Base-by-base conservation (phyloP, 768 basidiomycete species). In the Antrodiella citrinella region DNA sequence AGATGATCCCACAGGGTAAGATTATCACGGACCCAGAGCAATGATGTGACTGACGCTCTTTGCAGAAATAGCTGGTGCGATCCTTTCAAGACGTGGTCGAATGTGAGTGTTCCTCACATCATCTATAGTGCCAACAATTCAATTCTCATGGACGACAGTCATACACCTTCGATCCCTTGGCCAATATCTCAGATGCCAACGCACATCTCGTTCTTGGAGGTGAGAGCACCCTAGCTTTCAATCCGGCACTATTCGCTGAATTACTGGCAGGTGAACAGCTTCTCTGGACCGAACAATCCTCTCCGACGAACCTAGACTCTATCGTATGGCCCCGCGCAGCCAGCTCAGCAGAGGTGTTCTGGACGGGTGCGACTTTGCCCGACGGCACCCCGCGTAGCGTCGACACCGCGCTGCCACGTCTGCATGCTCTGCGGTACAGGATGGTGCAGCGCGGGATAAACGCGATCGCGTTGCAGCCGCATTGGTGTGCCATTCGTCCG, bases 51-150 rank as follows among this genome's bases (percentile, higher is more conserved):
- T n/a, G n/a, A n/a, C n/a, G n/a, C n/a, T 35, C 15, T 12, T n/a
- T 43, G 42, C 48, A 58, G 62, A 4, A 78, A 80, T 54, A 81
- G 80, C 59, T 87, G 85, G 83, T 86, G 84, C 59, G 82, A 83
- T 57, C 84, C 85, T 2, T 87, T 83, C 78, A 87, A 88, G 65
- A 81, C 80, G 7, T 91, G 88, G 87, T 80, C 84, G 61, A 75
- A 77, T 63, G 82, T 83, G 49, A 54, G 54, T 50, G 47, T 23
- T 12, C 35, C 24, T 22, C n/a, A n/a, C n/a, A n/a, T n/a, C n/a
- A n/a, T n/a, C n/a, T n/a, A n/a, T n/a, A n/a, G n/a, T n/a, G n/a
- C n/a, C n/a, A n/a, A n/a, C n/a, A n/a, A n/a, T n/a, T n/a, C n/a
- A n/a, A n/a, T n/a, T n/a, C n/a, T 57, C 58, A 64, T 49, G 56